Evolutionary conservation across 345 rosid species (phyloP), one percentile per base, ranked within the genome.

Genomic region (Gossypium anomalum): DNA sequence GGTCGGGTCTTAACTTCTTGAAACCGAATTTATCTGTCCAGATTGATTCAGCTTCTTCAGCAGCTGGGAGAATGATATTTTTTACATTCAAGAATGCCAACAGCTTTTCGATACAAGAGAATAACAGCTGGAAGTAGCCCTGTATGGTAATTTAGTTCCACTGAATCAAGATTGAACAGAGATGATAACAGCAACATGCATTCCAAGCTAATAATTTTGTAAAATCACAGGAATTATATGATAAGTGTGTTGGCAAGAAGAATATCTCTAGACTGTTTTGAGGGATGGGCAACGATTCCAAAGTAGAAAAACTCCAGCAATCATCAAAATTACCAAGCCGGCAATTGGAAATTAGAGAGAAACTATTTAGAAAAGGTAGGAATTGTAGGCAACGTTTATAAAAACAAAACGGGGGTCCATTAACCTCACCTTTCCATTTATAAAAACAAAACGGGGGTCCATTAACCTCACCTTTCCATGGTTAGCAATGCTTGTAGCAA

Each of bases 1-100:
- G 86, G 41, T 90, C 93, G 17, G 83, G 85, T 51, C 75, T 76
- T 44, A 90, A 81, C 65, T 80, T 83, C 82, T 76, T 78, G 71
- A 92, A 92, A 27, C 95, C 91, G 53, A 90, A 92, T 80, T 89
- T 92, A 43, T 85, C 82, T 27, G 81, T 90, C 97, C 95, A 92
- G 23, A 92, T 84, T 14, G 92, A 85, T 82, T 89, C 93, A 49
- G 93, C 95, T 77, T 90, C 93, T 80, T 89, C 93, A 12, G 97
- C 95, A 17, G 97, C 93, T 49, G 97, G 95, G 38, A 92, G 88
- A 61, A 90, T 78, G 34, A 92, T 80, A 80, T 76, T 89, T 77
- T 83, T 88, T 10, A 92, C 90, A 41, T 83, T 85, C 76, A 92
- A 77, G 82, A 73, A 78, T 2, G 85, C 80, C 45, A 92, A 86